Evolutionary conservation across 1,139 yeast species (phyloP), one percentile per base, ranked within the genome.

Genomic region (Geotrichum cucujoidarum): DNA sequence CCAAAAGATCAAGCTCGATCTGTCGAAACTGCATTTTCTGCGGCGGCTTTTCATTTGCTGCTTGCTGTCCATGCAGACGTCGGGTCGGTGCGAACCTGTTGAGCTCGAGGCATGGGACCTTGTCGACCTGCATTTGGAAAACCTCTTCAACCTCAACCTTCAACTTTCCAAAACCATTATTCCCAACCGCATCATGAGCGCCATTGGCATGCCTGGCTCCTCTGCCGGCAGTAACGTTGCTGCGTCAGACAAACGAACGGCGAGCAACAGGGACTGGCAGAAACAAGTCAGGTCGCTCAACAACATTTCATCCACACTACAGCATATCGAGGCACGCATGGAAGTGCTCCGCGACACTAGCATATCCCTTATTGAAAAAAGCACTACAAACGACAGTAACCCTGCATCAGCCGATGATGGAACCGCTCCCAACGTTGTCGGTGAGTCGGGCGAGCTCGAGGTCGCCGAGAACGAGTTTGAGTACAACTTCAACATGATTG

Each of bases 31-130:
- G 17, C 75, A 69, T 35, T 59, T 63, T 40, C 52, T 71, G 27
- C 60, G 78, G 40, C 61, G 75, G 7, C 66, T 71, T 14, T 57
- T 71, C 32, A 56, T 74, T 8, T 72, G 77, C 59, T 62, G 70
- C 33, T 53, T 73, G 29, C 54, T 74, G 38, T 69, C 77, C 1
- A 58, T 68, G 31, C 59, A 63, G 10, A 55, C 70, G 5, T 41
- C 51, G 4, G 69, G 71, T 4, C 58, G 25, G 20, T 35, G 45
- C 39, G 1, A 34, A 30, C 11, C 42, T 34, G 17, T 35, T 22
- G 33, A 50, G 30, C 22, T 37, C 31, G 24, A 31, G 44, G 13
- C 48, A 30, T 17, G 51, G 43, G 17, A 40, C 41, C 11, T 31
- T 25, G 35, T 46, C 32, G 40, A 38, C 34, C 4, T 27, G 36